These are phyloP conservation scores for Tieghemiomyces parasiticus DNA, from an alignment of 192 early-diverging fungal species.

Conservation along the genomic window DNA sequence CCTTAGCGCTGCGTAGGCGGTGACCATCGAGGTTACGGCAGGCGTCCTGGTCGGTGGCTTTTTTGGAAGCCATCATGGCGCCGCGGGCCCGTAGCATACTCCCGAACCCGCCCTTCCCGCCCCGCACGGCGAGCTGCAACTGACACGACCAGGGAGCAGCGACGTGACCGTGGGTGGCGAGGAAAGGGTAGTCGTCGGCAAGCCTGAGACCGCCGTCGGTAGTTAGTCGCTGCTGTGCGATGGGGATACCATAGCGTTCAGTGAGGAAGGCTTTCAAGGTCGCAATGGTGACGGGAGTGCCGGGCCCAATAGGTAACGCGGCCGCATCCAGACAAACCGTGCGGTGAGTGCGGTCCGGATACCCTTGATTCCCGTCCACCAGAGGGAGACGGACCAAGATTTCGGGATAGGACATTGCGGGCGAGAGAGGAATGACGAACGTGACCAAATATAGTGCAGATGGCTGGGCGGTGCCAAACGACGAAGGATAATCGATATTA, in stretches of 20 bases:
- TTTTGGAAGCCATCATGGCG: slow-evolving; percentile 72
- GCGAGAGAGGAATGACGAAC: not conserved
- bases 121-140: slow-evolving; percentile 29
- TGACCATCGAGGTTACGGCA: slow-evolving; percentile 88
- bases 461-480: no score
- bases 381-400: not conserved
- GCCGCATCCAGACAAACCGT: not conserved
- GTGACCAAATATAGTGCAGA: not conserved
- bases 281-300: slow-evolving; percentile 9
- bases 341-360: not conserved
- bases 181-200: slow-evolving; percentile 21
- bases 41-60: slow-evolving; percentile 82
- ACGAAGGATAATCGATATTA: no score
- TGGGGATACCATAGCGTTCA: slow-evolving; percentile 19
- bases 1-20: slow-evolving; percentile 76
- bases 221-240: slow-evolving; percentile 23
- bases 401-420: not conserved
- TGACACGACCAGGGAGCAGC: slow-evolving; percentile 25
- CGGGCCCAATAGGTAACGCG: not conserved
- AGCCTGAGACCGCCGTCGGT: slow-evolving; percentile 24
- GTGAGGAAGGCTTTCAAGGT: slow-evolving; percentile 24
- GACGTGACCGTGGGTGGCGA: slow-evolving; percentile 12
- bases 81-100: slow-evolving; percentile 87
- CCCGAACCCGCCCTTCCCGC: slow-evolving; percentile 98
- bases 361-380: not conserved